phyloP scores from a whole-genome alignment of 495 filamentous ascomycete species.

The Talaromyces ruber region DNA sequence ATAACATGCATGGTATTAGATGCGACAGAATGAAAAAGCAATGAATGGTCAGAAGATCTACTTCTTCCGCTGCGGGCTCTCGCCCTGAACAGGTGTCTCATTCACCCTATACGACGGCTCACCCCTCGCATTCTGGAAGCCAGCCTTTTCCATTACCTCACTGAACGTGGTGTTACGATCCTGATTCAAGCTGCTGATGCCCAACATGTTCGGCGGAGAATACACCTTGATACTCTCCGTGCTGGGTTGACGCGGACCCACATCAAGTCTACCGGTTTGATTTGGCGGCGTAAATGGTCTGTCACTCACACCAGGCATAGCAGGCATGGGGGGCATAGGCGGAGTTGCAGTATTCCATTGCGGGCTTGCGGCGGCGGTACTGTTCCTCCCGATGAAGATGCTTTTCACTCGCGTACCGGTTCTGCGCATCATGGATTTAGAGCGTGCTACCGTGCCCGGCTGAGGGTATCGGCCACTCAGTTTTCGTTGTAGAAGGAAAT shows the following conservation, averaged over 20 bases:
- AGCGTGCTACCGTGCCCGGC: conserved; percentile 14
- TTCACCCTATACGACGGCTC: conserved; percentile 24
- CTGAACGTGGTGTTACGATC: conserved; percentile 52
- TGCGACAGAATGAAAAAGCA: neutral
- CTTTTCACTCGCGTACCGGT: conserved; percentile 30
- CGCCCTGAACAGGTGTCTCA: conserved; percentile 6
- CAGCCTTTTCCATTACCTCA: conserved; percentile 54
- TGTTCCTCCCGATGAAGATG: conserved; percentile 19
- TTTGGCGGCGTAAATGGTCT: conserved; percentile 23
- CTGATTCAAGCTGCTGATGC: conserved; percentile 20
- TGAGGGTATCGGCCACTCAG: conserved; percentile 13
- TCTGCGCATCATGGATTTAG: conserved; percentile 26
- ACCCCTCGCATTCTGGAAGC: conserved; percentile 31
- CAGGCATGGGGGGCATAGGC: conserved; percentile 6
- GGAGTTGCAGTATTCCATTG: conserved; percentile 5
- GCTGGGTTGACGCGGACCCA: conserved; percentile 40
- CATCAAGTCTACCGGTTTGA: conserved; percentile 3
- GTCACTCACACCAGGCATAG: conserved; percentile 3
- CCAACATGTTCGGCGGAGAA: conserved; percentile 46
- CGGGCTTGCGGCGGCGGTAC: neutral
- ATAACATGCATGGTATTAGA: conserved; percentile 3
- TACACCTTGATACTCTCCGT: conserved; percentile 64
- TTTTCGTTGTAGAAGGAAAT: conserved; percentile 44
- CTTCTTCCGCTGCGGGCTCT: neutral
- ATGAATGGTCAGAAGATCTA: neutral